Base-by-base conservation (phyloP, 2,329 filamentous ascomycete genomes). In the Pseudogymnoascus sp. region DNA sequence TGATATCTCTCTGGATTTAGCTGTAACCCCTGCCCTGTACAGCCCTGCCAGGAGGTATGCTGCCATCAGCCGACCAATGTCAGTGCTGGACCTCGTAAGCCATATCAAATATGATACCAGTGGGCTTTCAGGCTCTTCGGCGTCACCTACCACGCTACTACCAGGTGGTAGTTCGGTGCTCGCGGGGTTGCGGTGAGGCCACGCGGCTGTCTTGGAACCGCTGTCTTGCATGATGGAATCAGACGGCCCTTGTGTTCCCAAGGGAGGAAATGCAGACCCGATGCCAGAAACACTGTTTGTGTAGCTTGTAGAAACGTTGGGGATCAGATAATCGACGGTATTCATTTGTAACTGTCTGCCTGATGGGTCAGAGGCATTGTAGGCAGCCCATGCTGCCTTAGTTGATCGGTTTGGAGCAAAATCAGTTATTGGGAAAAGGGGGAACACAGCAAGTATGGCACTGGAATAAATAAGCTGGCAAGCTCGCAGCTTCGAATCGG, bases 401-500 rank as follows among this genome's bases (percentile, higher is more conserved):
- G 79, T 76, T 63, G 81, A 78, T 62, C 79, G 80, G 1, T 73
- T 75, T 5, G 78, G 76, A 1, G 80, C 75, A 62, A 84, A 82
- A 46, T 83, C 82, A 40, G 82, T 75, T 5, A 74, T 63, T 28
- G 73, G 71, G 70, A 72, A 68, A 46, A 80, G 79, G 2, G 88
- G 88, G 65, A 91, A 89, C 9, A 90, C 83, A 18, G 87, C 84
- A 63, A 90, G 76, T 42, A 92, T 84, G 0, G 85, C 82, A 1
- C 88, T 88, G 0, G 88, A 88, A 64, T 84, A 87, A 46, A 88
- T 76, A 59, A 90, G 82, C 69, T 90, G 84, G 67, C 88, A 88
- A 8, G 90, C 87, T 62, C 91, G 85, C 74, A 88, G 90, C 68
- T 87, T 88, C 0, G 93, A 97, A 69, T 90, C 85, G 65, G 87